phyloP scores from a whole-genome alignment of 768 basidiomycete genomes.

The Amylocystis lapponica region DNA sequence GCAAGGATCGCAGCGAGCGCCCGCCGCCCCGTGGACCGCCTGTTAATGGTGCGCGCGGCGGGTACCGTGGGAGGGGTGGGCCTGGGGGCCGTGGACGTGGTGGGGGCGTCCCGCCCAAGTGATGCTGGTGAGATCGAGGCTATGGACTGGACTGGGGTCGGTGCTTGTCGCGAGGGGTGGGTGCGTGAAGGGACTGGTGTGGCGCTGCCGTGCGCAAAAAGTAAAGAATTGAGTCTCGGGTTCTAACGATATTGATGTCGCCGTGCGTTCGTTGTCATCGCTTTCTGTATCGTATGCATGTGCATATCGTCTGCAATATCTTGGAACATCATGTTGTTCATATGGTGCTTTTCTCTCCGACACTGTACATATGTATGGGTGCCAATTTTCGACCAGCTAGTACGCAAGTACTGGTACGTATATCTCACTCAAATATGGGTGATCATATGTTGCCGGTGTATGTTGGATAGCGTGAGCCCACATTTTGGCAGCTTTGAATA shows the following conservation, averaged over 20 bases:
- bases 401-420: too few species aligned
- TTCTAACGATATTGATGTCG: constrained; percentile 7
- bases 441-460: too few species aligned
- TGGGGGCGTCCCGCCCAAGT: constrained; percentile 23
- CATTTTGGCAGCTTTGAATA: too few species aligned
- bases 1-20: constrained; percentile 89
- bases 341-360: too few species aligned
- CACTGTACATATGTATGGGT: too few species aligned
- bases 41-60: constrained; percentile 43
- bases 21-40: constrained; percentile 59
- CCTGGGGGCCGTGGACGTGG: constrained; percentile 39
- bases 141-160: neutral
- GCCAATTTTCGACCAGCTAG: too few species aligned
- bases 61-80: constrained; percentile 42
- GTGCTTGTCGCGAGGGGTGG: neutral
- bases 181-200: neutral
- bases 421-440: too few species aligned
- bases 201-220: constrained; percentile 1
- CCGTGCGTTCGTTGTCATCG: constrained; percentile 6
- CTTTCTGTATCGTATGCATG: too few species aligned
- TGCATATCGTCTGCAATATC: constrained; percentile 8
- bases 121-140: neutral
- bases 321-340: constrained; percentile 5
- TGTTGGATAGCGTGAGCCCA: too few species aligned
- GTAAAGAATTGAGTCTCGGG: constrained; percentile 3